phyloP scores from a whole-genome alignment of 2,329 filamentous ascomycete species.

The Fusarium nurragi region DNA sequence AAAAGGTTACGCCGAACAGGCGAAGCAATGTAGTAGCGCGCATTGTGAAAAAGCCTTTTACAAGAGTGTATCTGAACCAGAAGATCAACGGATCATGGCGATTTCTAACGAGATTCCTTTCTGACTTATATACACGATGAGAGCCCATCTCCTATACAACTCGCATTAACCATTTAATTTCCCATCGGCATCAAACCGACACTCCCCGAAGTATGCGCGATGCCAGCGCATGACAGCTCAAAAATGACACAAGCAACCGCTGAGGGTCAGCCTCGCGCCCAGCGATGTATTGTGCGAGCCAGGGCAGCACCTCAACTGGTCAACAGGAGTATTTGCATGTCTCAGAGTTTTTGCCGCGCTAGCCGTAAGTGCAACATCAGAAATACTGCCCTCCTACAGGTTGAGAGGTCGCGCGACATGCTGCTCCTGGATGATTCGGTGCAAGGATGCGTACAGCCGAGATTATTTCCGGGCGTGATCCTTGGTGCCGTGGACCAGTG shows the following conservation, averaged over 20 bases:
- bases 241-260: conserved; percentile 5
- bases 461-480: neutral
- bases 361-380: neutral
- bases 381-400: neutral
- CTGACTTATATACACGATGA: neutral
- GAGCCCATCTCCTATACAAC: neutral
- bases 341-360: neutral
- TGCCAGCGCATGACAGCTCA: conserved; percentile 22
- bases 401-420: neutral
- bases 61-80: too few species aligned
- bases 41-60: neutral
- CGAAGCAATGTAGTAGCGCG: neutral
- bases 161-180: neutral
- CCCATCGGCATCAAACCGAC: conserved; percentile 19
- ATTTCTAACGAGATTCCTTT: neutral
- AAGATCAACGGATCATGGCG: neutral
- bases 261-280: neutral
- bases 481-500: neutral
- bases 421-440: neutral
- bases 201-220: conserved; percentile 26
- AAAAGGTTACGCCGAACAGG: neutral
- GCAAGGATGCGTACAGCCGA: neutral
- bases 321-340: neutral
- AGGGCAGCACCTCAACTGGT: conserved; percentile 10
- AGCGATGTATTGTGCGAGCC: conserved; percentile 6